Evolutionary conservation across 805 yeast species (phyloP), one percentile per base, ranked within the genome.

Genomic region (Zygoascus ofunaensis): DNA sequence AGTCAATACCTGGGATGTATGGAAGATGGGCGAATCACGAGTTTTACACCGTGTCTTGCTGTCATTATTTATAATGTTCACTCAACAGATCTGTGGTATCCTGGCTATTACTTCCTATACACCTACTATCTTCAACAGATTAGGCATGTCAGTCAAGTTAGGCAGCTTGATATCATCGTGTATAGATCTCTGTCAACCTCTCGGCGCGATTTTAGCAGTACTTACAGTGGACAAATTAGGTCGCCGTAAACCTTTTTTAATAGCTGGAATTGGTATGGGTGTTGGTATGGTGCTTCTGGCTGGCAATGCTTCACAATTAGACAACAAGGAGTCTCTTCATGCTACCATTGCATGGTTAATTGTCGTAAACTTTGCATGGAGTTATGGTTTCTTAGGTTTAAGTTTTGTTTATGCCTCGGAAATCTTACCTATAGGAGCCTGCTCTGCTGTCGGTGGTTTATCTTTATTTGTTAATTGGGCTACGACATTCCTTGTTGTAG

Each of bases 261-360:
- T 66, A 46, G 97, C 97, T 2, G 95, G 90, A 3, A 51, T 72
- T 1, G 78, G 87, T 45, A 75, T 71, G 65, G 74, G 69, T 48
- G 46, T 62, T 37, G 60, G 49, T 18, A 48, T 48, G 48, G 52
- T 48, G 10, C 42, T 53, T 18, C 43, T 53, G 15, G 61, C 45
- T 19, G 52, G 46, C 33, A 52, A 55, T 39, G 33, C 52, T 18
- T 50, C 54, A 14, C 43, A 48, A 21, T 21, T 37, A 8, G 20
- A 34, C 37, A 45, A 48, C 36, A 40, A 24, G 8, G 26, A 38
- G 22, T 44, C 53, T 12, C 40, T 47, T 5, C 43, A 48, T 24
- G 53, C 46, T 18, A 47, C 53, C 17, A 46, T 50, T 12, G 43
- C 48, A 22, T 48, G 45, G 34, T 39, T 45, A 23, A 45, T 50